These are phyloP conservation scores for Porodaedalea pini DNA, from an alignment of 1,284 basidiomycete genomes.

Conservation along the genomic window DNA sequence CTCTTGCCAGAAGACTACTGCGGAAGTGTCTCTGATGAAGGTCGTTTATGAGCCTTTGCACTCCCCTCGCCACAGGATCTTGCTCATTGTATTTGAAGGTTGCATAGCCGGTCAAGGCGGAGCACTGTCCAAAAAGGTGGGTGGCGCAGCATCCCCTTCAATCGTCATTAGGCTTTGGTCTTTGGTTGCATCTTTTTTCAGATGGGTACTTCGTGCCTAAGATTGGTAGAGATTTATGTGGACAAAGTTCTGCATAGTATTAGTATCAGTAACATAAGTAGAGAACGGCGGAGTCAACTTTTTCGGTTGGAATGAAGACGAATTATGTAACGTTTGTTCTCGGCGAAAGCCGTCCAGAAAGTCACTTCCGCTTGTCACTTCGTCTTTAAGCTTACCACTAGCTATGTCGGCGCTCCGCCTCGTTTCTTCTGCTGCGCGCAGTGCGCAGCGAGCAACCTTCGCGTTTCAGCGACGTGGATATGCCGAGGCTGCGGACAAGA, in stretches of 20 bases:
- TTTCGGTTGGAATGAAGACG: not conserved
- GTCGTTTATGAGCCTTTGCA: constrained; percentile 3
- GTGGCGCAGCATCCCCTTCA: not conserved
- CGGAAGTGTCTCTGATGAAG: constrained; percentile 33
- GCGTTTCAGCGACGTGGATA: constrained; percentile 71
- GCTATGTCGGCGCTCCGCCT: constrained; percentile 75
- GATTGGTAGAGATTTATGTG: not conserved
- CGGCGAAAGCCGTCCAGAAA: not conserved
- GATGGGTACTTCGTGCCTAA: constrained; percentile 6
- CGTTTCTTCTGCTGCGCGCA: constrained; percentile 58
- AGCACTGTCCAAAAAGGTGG: constrained; percentile 1
- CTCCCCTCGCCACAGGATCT: not conserved
- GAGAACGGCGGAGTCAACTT: not conserved
- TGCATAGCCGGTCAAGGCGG: constrained; percentile 7
- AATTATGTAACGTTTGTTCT: not conserved
- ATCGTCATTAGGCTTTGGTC: constrained; percentile 11
- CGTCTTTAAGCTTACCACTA: constrained; percentile 4
- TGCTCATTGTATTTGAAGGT: constrained; percentile 8
- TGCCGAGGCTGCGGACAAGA: constrained; percentile 84
- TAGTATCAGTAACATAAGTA: not conserved
- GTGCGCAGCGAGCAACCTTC: constrained; percentile 47
- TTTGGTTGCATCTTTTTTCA: constrained; percentile 4
- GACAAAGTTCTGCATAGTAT: not conserved
- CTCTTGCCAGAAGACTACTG: constrained; percentile 59
- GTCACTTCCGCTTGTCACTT: not conserved